Evolutionary conservation across 805 yeast genomes (phyloP), one percentile per base, ranked within the genome.

Genomic region (Saccharomycopsis amapae): DNA sequence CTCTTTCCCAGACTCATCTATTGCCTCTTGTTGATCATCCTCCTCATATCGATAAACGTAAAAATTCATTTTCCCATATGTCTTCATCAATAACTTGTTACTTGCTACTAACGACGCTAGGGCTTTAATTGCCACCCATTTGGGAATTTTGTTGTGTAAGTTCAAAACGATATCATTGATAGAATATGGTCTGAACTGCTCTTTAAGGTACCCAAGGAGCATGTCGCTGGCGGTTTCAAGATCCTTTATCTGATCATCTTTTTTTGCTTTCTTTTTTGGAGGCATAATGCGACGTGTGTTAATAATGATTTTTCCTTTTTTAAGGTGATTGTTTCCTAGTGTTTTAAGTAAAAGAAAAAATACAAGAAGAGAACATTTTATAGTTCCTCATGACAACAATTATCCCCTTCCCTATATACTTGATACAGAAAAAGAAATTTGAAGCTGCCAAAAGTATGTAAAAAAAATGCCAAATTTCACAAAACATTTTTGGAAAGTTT

Each of bases 141-240:
- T 73, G 3, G 58, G 51, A 1, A 71, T 48, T 32, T 59, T 61
- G 32, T 65, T 69, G 42, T 72, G 75, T 30, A 74, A 50, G 42
- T 74, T 75, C 39, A 64, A 63, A 2, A 68, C 55, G 7, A 75
- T 62, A 55, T 75, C 79, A 40, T 68, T 65, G 6, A 67, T 58
- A 1, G 72, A 71, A 53, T 69, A 74, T 2, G 79, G 79, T 19
- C 75, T 59, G 50, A 69, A 71, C 50, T 72, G 75, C 2, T 59
- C 58, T 20, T 56, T 62, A 42, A 75, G 52, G 46, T 75, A 75
- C 3, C 61, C 53, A 34, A 59, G 54, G 22, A 72, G 62, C 20
- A 60, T 40, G 5, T 53, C 53, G 32, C 67, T 68, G 17, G 69
- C 67, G n/a, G 6, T 28, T 10, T 30, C 19, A 3, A 7, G 25